A percentile compares a stretch with the other conserved stretches of the same genome.
Conservation (phyloP, 1,139 yeast genomes). For the Tardiomyces digboiensis region DNA sequence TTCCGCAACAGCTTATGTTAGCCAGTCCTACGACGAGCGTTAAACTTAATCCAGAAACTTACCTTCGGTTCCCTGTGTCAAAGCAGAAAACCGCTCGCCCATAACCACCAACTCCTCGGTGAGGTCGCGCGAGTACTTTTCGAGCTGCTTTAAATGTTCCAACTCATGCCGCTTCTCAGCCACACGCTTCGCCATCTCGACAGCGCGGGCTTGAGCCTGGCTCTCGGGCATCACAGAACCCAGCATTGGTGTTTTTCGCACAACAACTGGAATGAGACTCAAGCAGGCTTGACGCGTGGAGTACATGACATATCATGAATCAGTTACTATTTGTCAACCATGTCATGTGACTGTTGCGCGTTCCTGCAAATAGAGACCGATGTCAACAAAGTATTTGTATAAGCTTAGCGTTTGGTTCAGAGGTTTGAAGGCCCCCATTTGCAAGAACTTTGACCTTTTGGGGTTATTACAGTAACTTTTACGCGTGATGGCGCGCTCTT, state of each 20-base stretch:
- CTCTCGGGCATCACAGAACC: neutral
- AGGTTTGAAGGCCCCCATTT: too few species aligned
- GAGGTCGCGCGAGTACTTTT: slow-evolving; percentile 36
- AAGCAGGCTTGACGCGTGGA: too few species aligned
- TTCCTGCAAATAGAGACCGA: too few species aligned
- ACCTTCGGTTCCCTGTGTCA: slow-evolving; percentile 48
- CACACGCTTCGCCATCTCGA: slow-evolving; percentile 18
- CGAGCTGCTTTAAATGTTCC: slow-evolving; percentile 40
- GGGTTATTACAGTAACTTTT: neutral
- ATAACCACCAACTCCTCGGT: slow-evolving; percentile 40
- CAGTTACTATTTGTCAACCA: too few species aligned
- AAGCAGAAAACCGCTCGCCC: slow-evolving; percentile 37
- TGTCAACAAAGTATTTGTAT: too few species aligned
- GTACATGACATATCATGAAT: too few species aligned
- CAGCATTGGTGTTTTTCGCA: neutral
- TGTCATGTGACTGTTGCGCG: too few species aligned
- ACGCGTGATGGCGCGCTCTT: neutral
- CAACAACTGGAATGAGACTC: neutral
- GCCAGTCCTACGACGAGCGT: slow-evolving; percentile 3
- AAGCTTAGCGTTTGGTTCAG: too few species aligned
- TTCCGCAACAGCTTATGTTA: slow-evolving; percentile 23
- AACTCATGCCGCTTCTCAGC: slow-evolving; percentile 43
- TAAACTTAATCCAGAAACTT: slow-evolving; percentile 5
- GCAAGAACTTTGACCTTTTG: too few species aligned
- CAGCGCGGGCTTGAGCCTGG: slow-evolving; percentile 1